Conservation (phyloP, 441 rosid genomes). For the Erysimum cheiri region DNA sequence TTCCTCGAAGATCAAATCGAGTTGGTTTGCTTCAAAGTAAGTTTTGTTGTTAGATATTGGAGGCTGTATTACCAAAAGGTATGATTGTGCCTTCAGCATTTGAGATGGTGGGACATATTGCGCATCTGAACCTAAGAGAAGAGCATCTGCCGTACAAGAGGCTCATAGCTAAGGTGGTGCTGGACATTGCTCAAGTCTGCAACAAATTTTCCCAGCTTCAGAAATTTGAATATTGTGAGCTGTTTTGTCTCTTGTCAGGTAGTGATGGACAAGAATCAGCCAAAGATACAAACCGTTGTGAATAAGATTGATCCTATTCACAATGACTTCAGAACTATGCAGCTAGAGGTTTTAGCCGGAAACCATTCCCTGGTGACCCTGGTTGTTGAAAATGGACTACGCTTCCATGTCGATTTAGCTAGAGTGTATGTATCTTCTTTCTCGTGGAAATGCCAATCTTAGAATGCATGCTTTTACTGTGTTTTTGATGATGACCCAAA, state of each 20-base stretch:
- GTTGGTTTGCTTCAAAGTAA: conserved; percentile 11
- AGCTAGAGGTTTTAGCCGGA: conserved; percentile 94
- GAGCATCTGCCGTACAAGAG: conserved; percentile 76
- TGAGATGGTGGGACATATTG: conserved; percentile 90
- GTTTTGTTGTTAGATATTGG: conserved; percentile 70
- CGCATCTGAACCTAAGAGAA: conserved; percentile 80
- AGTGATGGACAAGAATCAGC: conserved; percentile 85
- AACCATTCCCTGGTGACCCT: conserved; percentile 84
- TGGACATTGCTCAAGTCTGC: conserved; percentile 7
- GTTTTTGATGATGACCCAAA: background rate
- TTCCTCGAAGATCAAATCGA: conserved; percentile 20
- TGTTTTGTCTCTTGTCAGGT: conserved; percentile 56
- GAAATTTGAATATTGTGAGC: conserved; percentile 3
- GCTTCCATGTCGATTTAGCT: conserved; percentile 86
- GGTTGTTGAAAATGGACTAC: conserved; percentile 86
- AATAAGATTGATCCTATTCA: conserved; percentile 84
- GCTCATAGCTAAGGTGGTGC: conserved; percentile 76
- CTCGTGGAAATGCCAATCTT: background rate
- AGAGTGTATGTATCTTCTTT: conserved; percentile 61
- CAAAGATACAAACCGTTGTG: conserved; percentile 89
- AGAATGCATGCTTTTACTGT: background rate
- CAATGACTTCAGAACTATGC: conserved; percentile 93
- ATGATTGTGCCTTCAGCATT: conserved; percentile 81
- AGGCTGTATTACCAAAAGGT: conserved; percentile 76
- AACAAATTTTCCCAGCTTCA: conserved; percentile 8